phyloP scores from a whole-genome alignment of 148 eudicot genomes.

The Beta vulgaris region DNA sequence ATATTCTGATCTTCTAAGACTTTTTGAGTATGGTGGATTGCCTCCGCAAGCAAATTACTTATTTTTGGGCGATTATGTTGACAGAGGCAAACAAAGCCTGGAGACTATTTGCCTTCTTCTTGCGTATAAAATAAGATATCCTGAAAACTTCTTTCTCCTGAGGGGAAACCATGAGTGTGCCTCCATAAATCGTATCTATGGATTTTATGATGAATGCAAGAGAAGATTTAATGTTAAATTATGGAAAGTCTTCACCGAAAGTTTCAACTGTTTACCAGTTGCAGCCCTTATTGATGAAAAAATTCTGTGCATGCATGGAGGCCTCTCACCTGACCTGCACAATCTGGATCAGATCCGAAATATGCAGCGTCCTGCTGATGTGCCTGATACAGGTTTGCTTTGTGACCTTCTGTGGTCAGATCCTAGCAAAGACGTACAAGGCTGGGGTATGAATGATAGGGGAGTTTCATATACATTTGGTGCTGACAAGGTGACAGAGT shows the following conservation, averaged over 20 bases:
- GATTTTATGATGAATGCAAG: conserved; percentile 63
- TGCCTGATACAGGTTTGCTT: conserved; percentile 59
- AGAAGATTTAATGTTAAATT: conserved; percentile 51
- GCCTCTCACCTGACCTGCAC: conserved; percentile 57
- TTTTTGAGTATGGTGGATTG: conserved; percentile 56
- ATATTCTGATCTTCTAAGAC: conserved; percentile 60
- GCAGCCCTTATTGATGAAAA: conserved; percentile 60
- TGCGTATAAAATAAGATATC: conserved; percentile 50
- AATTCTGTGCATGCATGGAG: conserved; percentile 67
- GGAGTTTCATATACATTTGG: conserved; percentile 65
- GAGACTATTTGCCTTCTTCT: conserved; percentile 59
- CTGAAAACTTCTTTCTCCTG: conserved; percentile 53
- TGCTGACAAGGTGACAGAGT: conserved; percentile 58
- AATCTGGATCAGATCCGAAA: conserved; percentile 50
- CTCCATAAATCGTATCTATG: conserved; percentile 60
- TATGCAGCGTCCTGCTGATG: conserved; percentile 53
- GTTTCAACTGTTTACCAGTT: conserved; percentile 54
- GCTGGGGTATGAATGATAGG: conserved; percentile 71
- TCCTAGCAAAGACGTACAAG: conserved; percentile 52
- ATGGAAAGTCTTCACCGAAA: conserved; percentile 60
- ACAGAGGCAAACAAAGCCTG: conserved; percentile 58
- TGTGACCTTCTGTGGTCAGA: conserved; percentile 63
- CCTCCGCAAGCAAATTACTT: conserved; percentile 59
- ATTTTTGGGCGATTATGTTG: conserved; percentile 65
- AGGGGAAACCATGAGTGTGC: conserved; percentile 59